Evolutionary conservation across 2,329 filamentous ascomycete species (phyloP).

Genomic region (Plectosphaerella sp.): DNA sequence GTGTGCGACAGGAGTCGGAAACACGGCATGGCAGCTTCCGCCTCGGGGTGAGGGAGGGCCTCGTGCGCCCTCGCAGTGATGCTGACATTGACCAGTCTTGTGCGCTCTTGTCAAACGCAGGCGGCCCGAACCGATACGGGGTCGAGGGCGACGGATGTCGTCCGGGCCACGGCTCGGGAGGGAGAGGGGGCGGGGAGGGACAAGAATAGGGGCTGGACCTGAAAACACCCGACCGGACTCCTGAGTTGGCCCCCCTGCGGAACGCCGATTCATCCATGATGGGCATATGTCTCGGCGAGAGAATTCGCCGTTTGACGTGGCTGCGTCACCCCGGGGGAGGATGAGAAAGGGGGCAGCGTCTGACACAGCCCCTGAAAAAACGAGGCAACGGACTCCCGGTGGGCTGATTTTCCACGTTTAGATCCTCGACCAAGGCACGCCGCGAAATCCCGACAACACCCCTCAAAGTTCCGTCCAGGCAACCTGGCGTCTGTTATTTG

Average conservation of each 20-base stretch:
- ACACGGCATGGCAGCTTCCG: background rate
- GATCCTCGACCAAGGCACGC: background rate
- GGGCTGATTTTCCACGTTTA: background rate
- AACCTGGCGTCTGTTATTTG: background rate
- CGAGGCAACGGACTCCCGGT: background rate
- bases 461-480: background rate
- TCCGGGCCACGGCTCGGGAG: background rate
- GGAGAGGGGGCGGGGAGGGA: background rate
- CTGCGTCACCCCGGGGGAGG: background rate
- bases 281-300: background rate
- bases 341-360: background rate
- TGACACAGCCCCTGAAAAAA: background rate
- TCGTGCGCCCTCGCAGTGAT: background rate
- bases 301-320: background rate
- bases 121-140: background rate
- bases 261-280: background rate
- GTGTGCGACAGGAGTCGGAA: background rate
- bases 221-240: background rate
- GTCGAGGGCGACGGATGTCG: background rate
- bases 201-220: background rate
- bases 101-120: background rate
- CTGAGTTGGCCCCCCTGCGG: background rate
- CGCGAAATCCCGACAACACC: background rate
- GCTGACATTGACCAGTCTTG: background rate
- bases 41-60: background rate